Evolutionary conservation across 2,329 filamentous ascomycete species (phyloP), one percentile per base, ranked within the genome.

Genomic region (Stagonosporopsis rhizophila): DNA sequence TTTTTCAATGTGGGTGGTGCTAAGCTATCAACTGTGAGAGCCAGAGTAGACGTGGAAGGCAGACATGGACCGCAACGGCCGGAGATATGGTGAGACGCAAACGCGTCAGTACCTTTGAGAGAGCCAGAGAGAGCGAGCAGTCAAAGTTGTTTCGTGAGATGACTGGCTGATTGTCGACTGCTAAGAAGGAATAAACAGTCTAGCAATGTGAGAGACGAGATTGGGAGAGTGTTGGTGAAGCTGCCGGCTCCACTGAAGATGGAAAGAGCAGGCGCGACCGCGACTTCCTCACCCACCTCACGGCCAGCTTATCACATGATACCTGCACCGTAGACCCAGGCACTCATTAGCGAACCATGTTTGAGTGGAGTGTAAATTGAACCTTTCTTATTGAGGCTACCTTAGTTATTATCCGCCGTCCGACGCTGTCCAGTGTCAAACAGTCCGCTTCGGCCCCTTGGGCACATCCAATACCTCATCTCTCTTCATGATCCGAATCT

Each of bases 401-500:
- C 46, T 55, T 50, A 19, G 44, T 53, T 37, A 7, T n/a, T 40
- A 22, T 38, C 9, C 44, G 14, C 19, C 42, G 34, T 38, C 37
- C 14, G 23, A 46, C 28, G 23, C 41, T 45, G 23, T 30, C 40
- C 41, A 45, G 46, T 57, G 68, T 68, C 58, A 65, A 56, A 56
- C 63, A 59, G 59, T 57, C 53, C 65, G 66, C 65, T 70, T 73
- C 52, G 74, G 74, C 44, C 73, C 74, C 56, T 72, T 76, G 22
- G 74, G 74, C 41, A 65, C 72, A 59, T 74, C 72, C 11, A 71
- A 56, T 19, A 72, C 58, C 55, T 76, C 73, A 39, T 75, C 73
- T 54, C 73, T 73, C 67, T 72, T 75, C 67, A 76, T 71, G 48
- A 76, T 73, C 38, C 70, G 65, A 12, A 76, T 69, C 61, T 74